These are phyloP conservation scores for Leccinum rimulosum DNA, from an alignment of 768 basidiomycete genomes.

Conservation along the genomic window DNA sequence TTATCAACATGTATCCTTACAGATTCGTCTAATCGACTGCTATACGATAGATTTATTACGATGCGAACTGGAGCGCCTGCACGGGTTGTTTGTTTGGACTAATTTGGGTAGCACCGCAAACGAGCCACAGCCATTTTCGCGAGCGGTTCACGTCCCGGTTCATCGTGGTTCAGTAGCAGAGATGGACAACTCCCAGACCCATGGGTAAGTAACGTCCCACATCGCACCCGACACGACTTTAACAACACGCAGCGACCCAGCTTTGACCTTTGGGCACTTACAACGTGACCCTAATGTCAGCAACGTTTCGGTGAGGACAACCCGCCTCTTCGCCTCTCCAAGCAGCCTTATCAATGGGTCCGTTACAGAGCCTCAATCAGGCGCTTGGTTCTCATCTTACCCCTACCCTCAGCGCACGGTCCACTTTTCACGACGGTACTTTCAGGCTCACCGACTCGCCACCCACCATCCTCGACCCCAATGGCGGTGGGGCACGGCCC, in stretches of 20 bases:
- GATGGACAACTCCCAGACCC: slow-evolving; percentile 35
- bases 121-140: slow-evolving; percentile 30
- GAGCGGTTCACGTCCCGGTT: slow-evolving; percentile 36
- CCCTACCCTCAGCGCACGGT: slow-evolving; percentile 35
- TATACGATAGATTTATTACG: slow-evolving; percentile 9
- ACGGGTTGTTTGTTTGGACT: slow-evolving; percentile 23
- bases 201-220: slow-evolving; percentile 32
- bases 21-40: slow-evolving; percentile 22
- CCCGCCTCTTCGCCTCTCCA: slow-evolving; percentile 20
- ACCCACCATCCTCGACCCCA: slow-evolving; percentile 31
- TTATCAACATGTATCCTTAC: slow-evolving; percentile 35
- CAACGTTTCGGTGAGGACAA: slow-evolving; percentile 55
- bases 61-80: slow-evolving; percentile 24
- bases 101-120: slow-evolving; percentile 20
- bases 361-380: slow-evolving; percentile 53
- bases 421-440: slow-evolving; percentile 29
- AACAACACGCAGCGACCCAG: slow-evolving; percentile 44
- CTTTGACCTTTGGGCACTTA: slow-evolving; percentile 63
- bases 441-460: slow-evolving; percentile 33
- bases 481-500: slow-evolving; percentile 20
- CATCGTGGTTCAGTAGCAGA: slow-evolving; percentile 33
- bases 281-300: slow-evolving; percentile 54
- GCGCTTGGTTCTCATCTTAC: slow-evolving; percentile 55
- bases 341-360: slow-evolving; percentile 25
- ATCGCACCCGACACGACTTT: not conserved